Base-by-base conservation (phyloP, 768 basidiomycete genomes). In the Boletus sp. region DNA sequence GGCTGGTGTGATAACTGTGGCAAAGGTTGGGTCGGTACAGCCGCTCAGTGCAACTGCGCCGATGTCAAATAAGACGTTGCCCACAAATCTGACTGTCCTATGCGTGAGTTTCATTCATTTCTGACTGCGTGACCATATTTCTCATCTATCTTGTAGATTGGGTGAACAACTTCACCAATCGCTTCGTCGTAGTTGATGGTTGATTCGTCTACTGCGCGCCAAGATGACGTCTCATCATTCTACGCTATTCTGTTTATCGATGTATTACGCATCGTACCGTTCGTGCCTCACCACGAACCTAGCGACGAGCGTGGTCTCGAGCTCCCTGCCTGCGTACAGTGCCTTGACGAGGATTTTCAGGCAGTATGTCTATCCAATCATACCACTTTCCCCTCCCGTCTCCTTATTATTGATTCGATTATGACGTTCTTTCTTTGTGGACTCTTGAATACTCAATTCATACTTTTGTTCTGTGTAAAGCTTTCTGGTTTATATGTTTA, bases 1-100 rank as follows among this genome's bases (percentile, higher is more conserved):
- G 68, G 72, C 13, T 88, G 90, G 87, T 92, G 90, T 55, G 84
- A 90, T 43, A 70, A 71, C 39, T 91, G 89, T 63, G 89, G 88
- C 55, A 86, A 84, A 61, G 80, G 87, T 38, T 82, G 77, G 74
- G 69, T 85, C 57, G 85, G 84, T 51, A 70, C 76, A 38, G 73
- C 72, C 58, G 65, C 70, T 47, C 73, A 78, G 27, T 91, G 85
- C 70, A 77, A 77, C 53, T 90, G 88, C 70, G 72, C 75, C 59
- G 82, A 86, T 54, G 73, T 85, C 72, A 86, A 86, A 75, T 88
- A 79, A 73, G 59, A 43, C 2, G 29, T 35, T 7, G n/a, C 47
- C 9, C 30, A 34, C 32, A 50, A 50, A 38, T 58, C 34, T 51
- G 58, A 59, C 57, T 55, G 27, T 61, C 53, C 51, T 62, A 72